phyloP scores from a whole-genome alignment of 2,329 filamentous ascomycete genomes.

The Saccharata proteae region DNA sequence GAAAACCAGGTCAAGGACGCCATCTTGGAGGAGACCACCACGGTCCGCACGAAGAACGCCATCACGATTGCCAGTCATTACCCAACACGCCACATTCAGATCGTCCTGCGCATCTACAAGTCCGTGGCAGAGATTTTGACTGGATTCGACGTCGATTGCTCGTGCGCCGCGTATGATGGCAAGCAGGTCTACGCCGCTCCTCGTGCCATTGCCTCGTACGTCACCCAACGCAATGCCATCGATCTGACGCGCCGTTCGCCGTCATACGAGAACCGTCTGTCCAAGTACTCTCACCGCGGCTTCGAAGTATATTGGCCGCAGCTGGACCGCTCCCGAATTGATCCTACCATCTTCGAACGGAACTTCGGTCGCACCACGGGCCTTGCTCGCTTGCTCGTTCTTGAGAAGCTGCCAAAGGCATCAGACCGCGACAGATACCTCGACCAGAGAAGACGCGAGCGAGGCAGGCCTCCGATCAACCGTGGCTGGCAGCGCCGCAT shows the following conservation, averaged over 20 bases:
- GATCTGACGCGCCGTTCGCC: constrained; percentile 70
- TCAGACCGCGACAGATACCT: constrained; percentile 59
- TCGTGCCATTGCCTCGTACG: constrained; percentile 63
- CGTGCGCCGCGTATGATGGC: constrained; percentile 70
- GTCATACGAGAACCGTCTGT: constrained; percentile 76
- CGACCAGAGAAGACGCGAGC: constrained; percentile 55
- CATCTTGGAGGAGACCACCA: constrained; percentile 71
- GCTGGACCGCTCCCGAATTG: constrained; percentile 61
- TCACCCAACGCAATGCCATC: constrained; percentile 71
- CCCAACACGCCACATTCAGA: constrained; percentile 72
- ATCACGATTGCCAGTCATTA: constrained; percentile 79
- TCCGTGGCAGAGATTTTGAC: constrained; percentile 74
- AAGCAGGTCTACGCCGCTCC: constrained; percentile 69
- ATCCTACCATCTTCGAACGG: constrained; percentile 78
- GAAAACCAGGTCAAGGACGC: constrained; percentile 64
- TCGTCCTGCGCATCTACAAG: constrained; percentile 76
- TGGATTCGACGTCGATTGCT: constrained; percentile 80
- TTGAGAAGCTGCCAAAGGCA: constrained; percentile 64
- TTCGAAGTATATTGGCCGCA: constrained; percentile 75
- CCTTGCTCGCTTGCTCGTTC: constrained; percentile 63
- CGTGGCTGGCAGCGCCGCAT: constrained; percentile 34
- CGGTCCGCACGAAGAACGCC: constrained; percentile 74
- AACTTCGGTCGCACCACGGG: constrained; percentile 66
- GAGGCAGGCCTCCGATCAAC: constrained; percentile 51
- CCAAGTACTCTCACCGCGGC: constrained; percentile 72